Conservation (phyloP, 1,139 yeast species). For the Schizosaccharomyces versatilis region DNA sequence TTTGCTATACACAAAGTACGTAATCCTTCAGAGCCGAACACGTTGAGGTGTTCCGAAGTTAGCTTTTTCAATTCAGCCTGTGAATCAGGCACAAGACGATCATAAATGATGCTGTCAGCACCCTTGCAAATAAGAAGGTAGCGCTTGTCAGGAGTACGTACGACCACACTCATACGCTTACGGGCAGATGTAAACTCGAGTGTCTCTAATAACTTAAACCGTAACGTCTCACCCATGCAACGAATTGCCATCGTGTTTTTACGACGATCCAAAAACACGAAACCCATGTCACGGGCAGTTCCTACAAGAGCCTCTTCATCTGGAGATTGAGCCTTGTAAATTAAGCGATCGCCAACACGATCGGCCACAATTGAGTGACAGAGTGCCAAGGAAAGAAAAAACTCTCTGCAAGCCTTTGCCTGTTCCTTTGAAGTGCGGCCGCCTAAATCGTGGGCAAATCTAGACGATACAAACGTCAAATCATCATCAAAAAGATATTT, state of each 20-base stretch:
- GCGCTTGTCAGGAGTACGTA: conserved; percentile 36
- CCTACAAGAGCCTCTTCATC: conserved; percentile 92
- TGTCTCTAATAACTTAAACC: conserved; percentile 52
- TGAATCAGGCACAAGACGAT: conserved; percentile 38
- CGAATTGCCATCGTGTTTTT: conserved; percentile 48
- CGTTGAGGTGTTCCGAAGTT: conserved; percentile 28
- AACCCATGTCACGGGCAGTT: conserved; percentile 83
- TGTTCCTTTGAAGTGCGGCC: conserved; percentile 34
- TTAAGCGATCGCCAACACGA: conserved; percentile 22
- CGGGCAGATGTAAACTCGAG: conserved; percentile 79
- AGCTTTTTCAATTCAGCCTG: conserved; percentile 35
- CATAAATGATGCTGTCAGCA: conserved; percentile 79
- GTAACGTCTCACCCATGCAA: conserved; percentile 50
- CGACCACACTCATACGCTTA: conserved; percentile 88
- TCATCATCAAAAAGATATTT: conserved; percentile 41
- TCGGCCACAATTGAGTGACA: conserved; percentile 88
- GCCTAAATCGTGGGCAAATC: conserved; percentile 31
- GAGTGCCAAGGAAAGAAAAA: conserved; percentile 69
- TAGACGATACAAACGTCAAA: conserved; percentile 60
- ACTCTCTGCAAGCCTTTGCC: conserved; percentile 43
- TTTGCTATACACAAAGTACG: conserved; percentile 86
- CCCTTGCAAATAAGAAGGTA: conserved; percentile 62
- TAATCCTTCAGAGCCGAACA: conserved; percentile 83
- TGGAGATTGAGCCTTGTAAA: conserved; percentile 87
- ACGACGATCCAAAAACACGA: conserved; percentile 53